Evolutionary conservation across 2,329 filamentous ascomycete species (phyloP).

Genomic region (Echinosphaeria canescens): DNA sequence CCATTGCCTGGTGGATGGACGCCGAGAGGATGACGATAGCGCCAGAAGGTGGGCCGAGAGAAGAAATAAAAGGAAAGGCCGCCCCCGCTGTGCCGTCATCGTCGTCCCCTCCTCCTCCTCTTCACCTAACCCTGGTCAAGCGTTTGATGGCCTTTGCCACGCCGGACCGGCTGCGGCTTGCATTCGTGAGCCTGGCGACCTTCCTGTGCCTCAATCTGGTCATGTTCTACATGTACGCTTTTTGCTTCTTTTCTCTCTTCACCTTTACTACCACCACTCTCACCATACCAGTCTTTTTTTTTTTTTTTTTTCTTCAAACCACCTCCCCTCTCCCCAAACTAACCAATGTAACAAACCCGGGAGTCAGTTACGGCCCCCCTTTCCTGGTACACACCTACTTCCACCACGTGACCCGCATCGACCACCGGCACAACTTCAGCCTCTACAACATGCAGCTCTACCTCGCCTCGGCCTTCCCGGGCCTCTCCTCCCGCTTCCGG

Average conservation of each 20-base stretch:
- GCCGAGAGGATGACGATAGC: slow-evolving; percentile 19
- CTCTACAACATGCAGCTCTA: slow-evolving; percentile 89
- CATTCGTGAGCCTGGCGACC: slow-evolving; percentile 42
- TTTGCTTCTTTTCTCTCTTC: neutral
- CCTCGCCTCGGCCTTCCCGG: slow-evolving; percentile 45
- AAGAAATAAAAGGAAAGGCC: no score
- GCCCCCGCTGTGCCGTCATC: slow-evolving; percentile 4
- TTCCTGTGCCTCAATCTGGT: slow-evolving; percentile 52
- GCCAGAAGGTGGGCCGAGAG: no score
- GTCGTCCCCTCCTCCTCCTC: no score
- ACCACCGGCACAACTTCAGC: slow-evolving; percentile 97
- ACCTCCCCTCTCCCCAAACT: neutral
- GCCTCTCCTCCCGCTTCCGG: slow-evolving; percentile 10
- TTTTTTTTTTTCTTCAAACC: neutral
- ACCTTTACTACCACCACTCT: slow-evolving; percentile 3
- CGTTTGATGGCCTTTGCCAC: slow-evolving; percentile 22
- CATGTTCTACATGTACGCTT: slow-evolving; percentile 55
- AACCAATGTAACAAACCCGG: no score
- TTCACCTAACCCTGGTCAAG: no score
- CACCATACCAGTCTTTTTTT: neutral
- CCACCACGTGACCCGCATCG: slow-evolving; percentile 80
- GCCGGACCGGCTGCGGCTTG: slow-evolving; percentile 30
- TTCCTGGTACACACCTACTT: slow-evolving; percentile 84
- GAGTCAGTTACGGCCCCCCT: slow-evolving; percentile 44
- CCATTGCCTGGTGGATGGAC: slow-evolving; percentile 66